Evolutionary conservation across 495 filamentous ascomycete species (phyloP).

Genomic region (Cladorrhinum samala): DNA sequence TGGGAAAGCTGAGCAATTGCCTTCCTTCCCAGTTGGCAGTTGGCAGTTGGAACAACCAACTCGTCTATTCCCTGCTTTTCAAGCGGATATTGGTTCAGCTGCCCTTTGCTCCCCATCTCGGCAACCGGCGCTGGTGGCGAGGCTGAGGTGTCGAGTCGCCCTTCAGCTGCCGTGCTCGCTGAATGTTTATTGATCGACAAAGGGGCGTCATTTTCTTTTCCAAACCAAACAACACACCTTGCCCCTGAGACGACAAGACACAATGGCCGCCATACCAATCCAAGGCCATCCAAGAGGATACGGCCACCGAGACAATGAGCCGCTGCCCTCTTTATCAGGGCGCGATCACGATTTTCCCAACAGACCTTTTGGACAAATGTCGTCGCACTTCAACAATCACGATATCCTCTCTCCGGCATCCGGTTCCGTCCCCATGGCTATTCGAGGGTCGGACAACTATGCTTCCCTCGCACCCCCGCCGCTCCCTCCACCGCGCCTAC

Average conservation of each 20-base stretch:
- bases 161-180: constrained; percentile 8
- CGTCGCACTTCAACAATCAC: constrained; percentile 16
- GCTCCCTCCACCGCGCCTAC: constrained; percentile 41
- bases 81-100: constrained; percentile 6
- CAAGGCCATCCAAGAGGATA: constrained; percentile 17
- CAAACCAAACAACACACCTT: not conserved
- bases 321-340: constrained; percentile 28
- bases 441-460: constrained; percentile 19
- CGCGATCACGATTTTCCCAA: constrained; percentile 13
- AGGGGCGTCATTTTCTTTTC: not conserved
- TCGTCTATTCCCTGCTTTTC: not conserved
- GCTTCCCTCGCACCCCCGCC: constrained; percentile 37
- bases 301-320: constrained; percentile 12
- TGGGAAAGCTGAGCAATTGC: constrained; percentile 4
- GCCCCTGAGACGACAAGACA: not conserved
- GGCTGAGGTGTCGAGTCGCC: constrained; percentile 7
- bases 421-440: constrained; percentile 32
- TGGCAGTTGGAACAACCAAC: not conserved
- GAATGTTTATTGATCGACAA: not conserved
- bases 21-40: not conserved
- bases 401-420: constrained; percentile 27
- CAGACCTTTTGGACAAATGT: constrained; percentile 13
- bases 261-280: constrained; percentile 27
- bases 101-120: not conserved
- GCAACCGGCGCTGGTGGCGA: constrained; percentile 12